These are phyloP conservation scores for Xylaria sp. DNA, from an alignment of 2,329 filamentous ascomycete genomes.

Conservation along the genomic window DNA sequence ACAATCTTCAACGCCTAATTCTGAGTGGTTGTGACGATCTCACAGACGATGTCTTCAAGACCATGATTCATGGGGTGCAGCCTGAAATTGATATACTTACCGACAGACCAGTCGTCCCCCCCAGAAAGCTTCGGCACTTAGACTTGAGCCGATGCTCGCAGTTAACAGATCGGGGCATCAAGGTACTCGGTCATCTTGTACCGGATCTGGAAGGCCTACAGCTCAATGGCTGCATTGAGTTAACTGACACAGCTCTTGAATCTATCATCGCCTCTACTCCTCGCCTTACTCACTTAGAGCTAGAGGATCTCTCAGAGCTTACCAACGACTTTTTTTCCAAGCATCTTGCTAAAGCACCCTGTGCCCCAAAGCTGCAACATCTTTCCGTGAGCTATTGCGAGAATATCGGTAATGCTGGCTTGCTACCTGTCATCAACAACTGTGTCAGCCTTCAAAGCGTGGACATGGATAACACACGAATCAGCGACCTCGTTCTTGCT, in stretches of 20 bases:
- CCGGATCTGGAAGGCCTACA: constrained; percentile 85
- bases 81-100: constrained; percentile 85
- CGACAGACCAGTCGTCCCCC: constrained; percentile 77
- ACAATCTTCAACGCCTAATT: constrained; percentile 83
- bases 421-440: constrained; percentile 82
- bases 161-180: constrained; percentile 78
- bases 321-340: constrained; percentile 79
- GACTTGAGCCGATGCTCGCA: constrained; percentile 82
- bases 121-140: constrained; percentile 82
- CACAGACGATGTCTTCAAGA: constrained; percentile 76
- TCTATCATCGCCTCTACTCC: constrained; percentile 79
- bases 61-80: constrained; percentile 78
- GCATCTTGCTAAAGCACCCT: constrained; percentile 79
- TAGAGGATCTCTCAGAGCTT: constrained; percentile 84
- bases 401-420: constrained; percentile 80
- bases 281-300: constrained; percentile 82
- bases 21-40: constrained; percentile 83
- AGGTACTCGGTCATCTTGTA: constrained; percentile 75
- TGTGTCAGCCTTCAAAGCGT: constrained; percentile 76
- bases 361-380: constrained; percentile 76
- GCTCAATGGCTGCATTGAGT: constrained; percentile 77
- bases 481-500: constrained; percentile 85
- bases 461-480: constrained; percentile 92
- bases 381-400: constrained; percentile 93
- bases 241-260: constrained; percentile 79